Evolutionary conservation across 1,139 yeast species (phyloP).

Genomic region (Zhuliangozyma parablackwelliae): DNA sequence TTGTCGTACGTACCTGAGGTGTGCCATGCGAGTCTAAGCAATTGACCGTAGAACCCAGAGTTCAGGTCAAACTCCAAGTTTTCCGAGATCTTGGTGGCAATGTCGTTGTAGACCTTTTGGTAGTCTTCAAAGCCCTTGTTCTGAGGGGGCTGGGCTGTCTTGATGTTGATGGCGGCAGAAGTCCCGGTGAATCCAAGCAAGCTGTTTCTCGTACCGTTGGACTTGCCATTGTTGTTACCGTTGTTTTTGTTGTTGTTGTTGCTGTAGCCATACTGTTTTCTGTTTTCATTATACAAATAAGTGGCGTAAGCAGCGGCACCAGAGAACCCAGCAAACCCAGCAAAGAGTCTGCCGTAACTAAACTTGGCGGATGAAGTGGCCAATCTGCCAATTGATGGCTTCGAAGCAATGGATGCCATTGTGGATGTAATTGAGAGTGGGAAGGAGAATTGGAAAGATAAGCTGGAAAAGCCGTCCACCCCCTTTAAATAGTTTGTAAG

Average conservation of each 20-base stretch:
- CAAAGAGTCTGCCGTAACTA: constrained; percentile 3
- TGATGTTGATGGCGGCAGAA: constrained; percentile 16
- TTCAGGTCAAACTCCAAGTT: constrained; percentile 75
- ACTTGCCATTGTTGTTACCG: constrained; percentile 5
- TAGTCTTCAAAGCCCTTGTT: constrained; percentile 49
- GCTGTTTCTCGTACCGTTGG: constrained; percentile 5
- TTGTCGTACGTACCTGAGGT: constrained; percentile 65
- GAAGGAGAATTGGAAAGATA: neutral
- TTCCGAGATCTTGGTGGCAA: constrained; percentile 68
- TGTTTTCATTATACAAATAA: constrained; percentile 9
- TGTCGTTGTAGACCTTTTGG: constrained; percentile 76
- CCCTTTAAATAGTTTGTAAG: no score
- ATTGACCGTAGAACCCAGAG: constrained; percentile 59
- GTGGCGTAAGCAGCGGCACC: constrained; percentile 22
- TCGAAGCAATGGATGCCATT: constrained; percentile 12
- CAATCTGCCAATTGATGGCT: constrained; percentile 6
- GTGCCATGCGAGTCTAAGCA: constrained; percentile 76
- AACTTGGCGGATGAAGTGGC: constrained; percentile 3
- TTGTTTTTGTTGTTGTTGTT: constrained; percentile 9
- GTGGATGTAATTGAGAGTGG: neutral
- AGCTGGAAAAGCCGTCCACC: no score
- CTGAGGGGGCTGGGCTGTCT: constrained; percentile 21
- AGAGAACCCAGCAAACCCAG: constrained; percentile 17
- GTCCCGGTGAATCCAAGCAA: constrained; percentile 16
- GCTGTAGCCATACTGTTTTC: constrained; percentile 8